Base-by-base conservation (phyloP, 1,139 yeast species). In the Magnusiomyces fungicola region DNA sequence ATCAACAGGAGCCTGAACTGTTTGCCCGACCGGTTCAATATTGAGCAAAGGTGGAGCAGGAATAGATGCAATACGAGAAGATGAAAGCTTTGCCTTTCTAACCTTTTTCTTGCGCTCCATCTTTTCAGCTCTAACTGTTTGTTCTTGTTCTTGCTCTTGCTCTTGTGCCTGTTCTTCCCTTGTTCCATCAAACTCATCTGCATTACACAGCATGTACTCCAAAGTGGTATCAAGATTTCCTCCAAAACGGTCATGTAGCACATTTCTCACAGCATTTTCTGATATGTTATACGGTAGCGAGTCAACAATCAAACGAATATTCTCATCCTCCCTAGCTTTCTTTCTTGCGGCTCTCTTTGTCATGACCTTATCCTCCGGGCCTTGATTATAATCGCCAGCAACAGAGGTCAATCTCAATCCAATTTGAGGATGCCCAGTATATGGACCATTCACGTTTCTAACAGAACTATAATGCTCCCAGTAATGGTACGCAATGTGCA, bases 391-490 rank as follows among this genome's bases (percentile, higher is more conserved):
- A 3, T 18, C 12, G 27, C 49, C 23, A 30, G 49, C 33, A 14
- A 33, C 52, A 25, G 30, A 22, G 39, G 16, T 44, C 36, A 43
- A 49, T 45, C 30, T 45, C 34, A 21, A 12, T 22, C 19, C 18
- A 40, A 50, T 37, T n/a, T 57, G 50, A 1, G 72, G 70, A 14
- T 61, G 56, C 2, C 74, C 74, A 10, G 55, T 52, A 47, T 65
- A 67, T 4, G 74, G 73, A 0, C 72, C 73, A 9, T 55, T 58
- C 12, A 60, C 53, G 44, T 67, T 66, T 21, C 74, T 60, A 4
- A 70, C 69, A 10, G 71, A 64, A 19, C 71, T 67, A 52, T 70
- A 70, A 56, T 70, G 74, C 51, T 70, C 74, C 73, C 73, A 70
- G 2, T 65, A 60, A 46, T 70, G 74, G 47, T 70, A 70, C 4